Conservation (phyloP, 2,329 filamentous ascomycete species). For the Bertia moriformis region DNA sequence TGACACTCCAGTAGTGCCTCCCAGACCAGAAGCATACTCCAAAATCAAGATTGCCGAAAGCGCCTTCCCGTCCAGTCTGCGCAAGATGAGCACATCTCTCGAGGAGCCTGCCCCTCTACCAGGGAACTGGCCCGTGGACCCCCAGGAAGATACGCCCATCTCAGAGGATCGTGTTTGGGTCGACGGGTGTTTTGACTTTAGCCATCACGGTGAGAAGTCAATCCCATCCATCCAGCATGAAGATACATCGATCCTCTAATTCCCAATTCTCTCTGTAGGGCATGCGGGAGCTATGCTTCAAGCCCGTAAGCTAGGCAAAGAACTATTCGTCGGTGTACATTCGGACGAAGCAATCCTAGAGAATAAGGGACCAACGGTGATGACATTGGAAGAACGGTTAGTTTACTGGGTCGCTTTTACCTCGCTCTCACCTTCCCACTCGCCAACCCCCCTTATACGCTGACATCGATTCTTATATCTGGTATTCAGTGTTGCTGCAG, state of each 20-base stretch:
- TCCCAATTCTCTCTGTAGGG: conserved; percentile 31
- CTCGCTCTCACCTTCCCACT: too few species aligned
- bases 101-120: neutral
- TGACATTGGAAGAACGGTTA: conserved; percentile 71
- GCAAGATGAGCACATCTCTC: neutral
- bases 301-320: conserved; percentile 75
- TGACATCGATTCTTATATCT: neutral
- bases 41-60: conserved; percentile 1
- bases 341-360: conserved; percentile 89
- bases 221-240: neutral
- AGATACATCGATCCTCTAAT: too few species aligned
- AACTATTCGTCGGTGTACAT: conserved; percentile 85
- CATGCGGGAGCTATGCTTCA: conserved; percentile 96
- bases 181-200: conserved; percentile 98
- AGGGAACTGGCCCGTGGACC: neutral
- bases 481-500: conserved; percentile 48
- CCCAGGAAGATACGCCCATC: neutral
- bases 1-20: too few species aligned
- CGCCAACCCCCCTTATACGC: neutral
- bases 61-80: too few species aligned
- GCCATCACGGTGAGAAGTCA: conserved; percentile 63
- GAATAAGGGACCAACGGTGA: conserved; percentile 96
- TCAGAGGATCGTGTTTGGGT: conserved; percentile 70
- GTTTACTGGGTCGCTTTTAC: too few species aligned
- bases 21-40: too few species aligned